Conservation (phyloP, 768 basidiomycete genomes). For the Vishniacozyma victoriae region DNA sequence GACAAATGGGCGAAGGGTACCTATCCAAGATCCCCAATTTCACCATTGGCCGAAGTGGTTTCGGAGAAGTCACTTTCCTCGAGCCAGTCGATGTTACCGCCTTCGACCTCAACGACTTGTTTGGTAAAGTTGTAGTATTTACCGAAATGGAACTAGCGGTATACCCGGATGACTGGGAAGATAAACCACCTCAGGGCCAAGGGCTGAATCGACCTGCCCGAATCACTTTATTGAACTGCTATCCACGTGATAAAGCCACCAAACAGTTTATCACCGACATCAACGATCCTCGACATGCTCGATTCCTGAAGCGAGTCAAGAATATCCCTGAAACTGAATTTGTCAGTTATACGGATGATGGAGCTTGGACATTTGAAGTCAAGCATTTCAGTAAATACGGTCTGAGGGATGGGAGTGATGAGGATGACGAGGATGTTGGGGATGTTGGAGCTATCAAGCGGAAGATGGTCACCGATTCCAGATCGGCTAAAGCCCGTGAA, state of each 20-base stretch:
- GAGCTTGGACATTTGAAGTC: constrained; percentile 89
- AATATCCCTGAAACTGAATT: constrained; percentile 81
- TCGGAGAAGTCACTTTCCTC: constrained; percentile 76
- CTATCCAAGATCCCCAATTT: constrained; percentile 69
- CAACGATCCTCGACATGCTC: constrained; percentile 65
- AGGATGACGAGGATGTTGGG: constrained; percentile 14
- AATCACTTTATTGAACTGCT: constrained; percentile 72
- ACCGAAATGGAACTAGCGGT: constrained; percentile 88
- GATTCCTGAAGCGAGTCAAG: constrained; percentile 70
- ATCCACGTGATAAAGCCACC: constrained; percentile 84
- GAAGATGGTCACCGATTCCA: not conserved
- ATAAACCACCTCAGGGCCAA: constrained; percentile 73
- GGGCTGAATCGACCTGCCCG: constrained; percentile 84
- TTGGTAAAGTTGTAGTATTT: constrained; percentile 82
- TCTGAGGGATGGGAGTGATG: constrained; percentile 29
- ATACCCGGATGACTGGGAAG: constrained; percentile 84
- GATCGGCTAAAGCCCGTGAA: not conserved
- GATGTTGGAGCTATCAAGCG: not conserved
- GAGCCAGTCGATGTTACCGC: constrained; percentile 78
- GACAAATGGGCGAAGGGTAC: constrained; percentile 65
- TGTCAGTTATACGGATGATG: constrained; percentile 67
- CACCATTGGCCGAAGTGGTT: constrained; percentile 83
- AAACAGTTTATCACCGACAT: constrained; percentile 81
- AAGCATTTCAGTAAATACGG: constrained; percentile 66
- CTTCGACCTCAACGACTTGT: constrained; percentile 69